Base-by-base conservation (phyloP, 805 yeast species). In the Candida boleticola region DNA sequence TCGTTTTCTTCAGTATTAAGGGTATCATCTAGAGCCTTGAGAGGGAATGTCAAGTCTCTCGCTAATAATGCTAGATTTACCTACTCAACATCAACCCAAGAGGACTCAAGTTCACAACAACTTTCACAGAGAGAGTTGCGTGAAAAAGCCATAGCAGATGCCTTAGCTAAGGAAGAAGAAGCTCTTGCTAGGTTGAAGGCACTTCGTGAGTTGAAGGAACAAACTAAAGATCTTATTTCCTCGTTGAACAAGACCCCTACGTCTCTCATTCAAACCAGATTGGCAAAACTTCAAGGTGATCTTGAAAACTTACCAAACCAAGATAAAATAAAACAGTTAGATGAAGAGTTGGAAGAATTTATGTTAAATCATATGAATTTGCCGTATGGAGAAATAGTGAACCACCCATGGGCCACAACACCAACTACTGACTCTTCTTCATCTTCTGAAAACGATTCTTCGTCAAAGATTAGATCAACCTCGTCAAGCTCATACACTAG, bases 121-220 rank as follows among this genome's bases (percentile, higher is more conserved):
- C 25, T 50, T 18, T 37, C 52, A 30, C 66, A 61, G 43, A 61
- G 55, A 43, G 62, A 61, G 36, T 44, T 62, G 29, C 63, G 74
- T 48, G 74, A 69, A 45, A 57, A 51, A 42, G 71, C 68, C n/a
- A 46, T 69, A 35, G 70, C 72, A 1, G 73, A 67, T 44, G 73
- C 74, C 1, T 53, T 66, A n/a, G 73, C 73, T 5, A 55, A 58
- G 43, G 75, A 69, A 42, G 73, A 68, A 54, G 73, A 64, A 45
- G 64, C 62, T n/a, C 49, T 58, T 27, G 61, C 64, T 14, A 61
- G 49, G 39, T 62, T 65, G 30, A 65, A 64, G 43, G 57, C 60
- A 17, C 49, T 68, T 33, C 54, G 68, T 17, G 66, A 66, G 45
- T 55, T 64, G 42, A 62, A 57, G 42, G 45, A 50, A 16, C 43